Evolutionary conservation across 2,329 filamentous ascomycete species (phyloP), one percentile per base, ranked within the genome.

Genomic region (Cercospora canescens): DNA sequence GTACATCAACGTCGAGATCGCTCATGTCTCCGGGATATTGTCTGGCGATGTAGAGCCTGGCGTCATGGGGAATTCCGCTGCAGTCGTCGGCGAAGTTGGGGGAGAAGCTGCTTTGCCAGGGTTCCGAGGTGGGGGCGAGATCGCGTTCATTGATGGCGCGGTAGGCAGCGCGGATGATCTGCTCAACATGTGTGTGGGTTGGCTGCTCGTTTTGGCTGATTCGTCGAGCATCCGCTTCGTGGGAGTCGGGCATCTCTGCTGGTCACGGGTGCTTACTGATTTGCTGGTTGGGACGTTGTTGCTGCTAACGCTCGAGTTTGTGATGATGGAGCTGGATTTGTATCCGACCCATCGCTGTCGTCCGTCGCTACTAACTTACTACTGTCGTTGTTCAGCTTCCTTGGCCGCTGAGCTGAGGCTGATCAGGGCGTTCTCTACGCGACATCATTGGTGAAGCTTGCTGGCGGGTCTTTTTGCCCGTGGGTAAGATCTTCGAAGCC

Each of bases 111-210:
- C 45, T 50, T 1, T 50, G 35, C 60, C 60, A 63, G 26, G 60
- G 48, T 6, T 56, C 26, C 4, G 60, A 63, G n/a, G 28, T 57
- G 18, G 60, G 35, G 34, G 54, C 24, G 9, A 56, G 57, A 21
- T 45, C 11, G 39, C 60, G 21, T 24, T 63, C 21, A 26, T 63
- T 63, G 52, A 63, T 56, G 45, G 45, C 45, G 24, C 16, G 45
- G 45, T 16, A 50, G 45, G 21, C 18, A 3, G 21, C 45, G 45
- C 45, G 45, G 21, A 50, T 50, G 45, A 50, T 50, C 12, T 26
- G 45, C 24, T 50, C 45, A 21, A 50, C 14, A 24, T 24, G 45
- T 24, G 16, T 50, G 11, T 28, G 45, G 45, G 26, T 50, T 5
- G 18, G 45, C 24, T 50, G 45, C 18, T 50, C 45, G 12, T 24